Conservation (phyloP, 208 protist genomes). For the Leptomonas seymouri region DNA sequence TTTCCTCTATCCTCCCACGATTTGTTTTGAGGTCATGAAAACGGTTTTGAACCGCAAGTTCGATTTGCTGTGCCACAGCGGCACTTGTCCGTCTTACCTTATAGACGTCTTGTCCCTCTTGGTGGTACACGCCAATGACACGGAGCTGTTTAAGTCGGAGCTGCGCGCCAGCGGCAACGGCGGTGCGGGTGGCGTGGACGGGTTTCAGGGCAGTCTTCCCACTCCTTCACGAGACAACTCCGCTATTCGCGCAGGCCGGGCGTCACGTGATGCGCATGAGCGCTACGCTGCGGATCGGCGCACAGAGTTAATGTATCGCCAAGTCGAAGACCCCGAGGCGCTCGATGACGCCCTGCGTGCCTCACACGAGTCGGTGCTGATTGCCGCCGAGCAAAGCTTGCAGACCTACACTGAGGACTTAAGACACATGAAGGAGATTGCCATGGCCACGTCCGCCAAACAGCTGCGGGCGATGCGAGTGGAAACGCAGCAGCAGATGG, state of each 20-base stretch:
- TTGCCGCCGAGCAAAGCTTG: slow-evolving; percentile 61
- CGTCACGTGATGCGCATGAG: slow-evolving; percentile 16
- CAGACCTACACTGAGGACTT: slow-evolving; percentile 64
- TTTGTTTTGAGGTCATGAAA: slow-evolving; percentile 33
- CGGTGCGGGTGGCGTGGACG: background rate
- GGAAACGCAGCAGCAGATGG: slow-evolving; percentile 49
- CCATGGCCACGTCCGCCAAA: slow-evolving; percentile 63
- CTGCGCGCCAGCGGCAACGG: slow-evolving; percentile 23
- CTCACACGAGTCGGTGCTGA: slow-evolving; percentile 50
- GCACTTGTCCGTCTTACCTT: slow-evolving; percentile 66
- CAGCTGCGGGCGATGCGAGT: slow-evolving; percentile 52
- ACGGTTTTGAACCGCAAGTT: slow-evolving; percentile 67
- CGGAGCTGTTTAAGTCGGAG: slow-evolving; percentile 75
- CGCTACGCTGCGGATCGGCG: slow-evolving; percentile 26
- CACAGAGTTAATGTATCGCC: slow-evolving; percentile 25
- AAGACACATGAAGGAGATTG: slow-evolving; percentile 62
- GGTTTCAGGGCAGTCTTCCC: background rate
- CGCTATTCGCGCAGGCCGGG: background rate
- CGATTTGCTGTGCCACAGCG: slow-evolving; percentile 64
- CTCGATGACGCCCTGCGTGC: slow-evolving; percentile 40
- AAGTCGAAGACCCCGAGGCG: slow-evolving; percentile 30
- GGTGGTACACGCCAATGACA: slow-evolving; percentile 83
- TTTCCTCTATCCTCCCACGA: too few species aligned
- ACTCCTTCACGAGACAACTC: background rate
- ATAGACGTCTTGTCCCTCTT: slow-evolving; percentile 72